phyloP scores from a whole-genome alignment of 2,329 filamentous ascomycete species.

The Ophiostoma sp. region DNA sequence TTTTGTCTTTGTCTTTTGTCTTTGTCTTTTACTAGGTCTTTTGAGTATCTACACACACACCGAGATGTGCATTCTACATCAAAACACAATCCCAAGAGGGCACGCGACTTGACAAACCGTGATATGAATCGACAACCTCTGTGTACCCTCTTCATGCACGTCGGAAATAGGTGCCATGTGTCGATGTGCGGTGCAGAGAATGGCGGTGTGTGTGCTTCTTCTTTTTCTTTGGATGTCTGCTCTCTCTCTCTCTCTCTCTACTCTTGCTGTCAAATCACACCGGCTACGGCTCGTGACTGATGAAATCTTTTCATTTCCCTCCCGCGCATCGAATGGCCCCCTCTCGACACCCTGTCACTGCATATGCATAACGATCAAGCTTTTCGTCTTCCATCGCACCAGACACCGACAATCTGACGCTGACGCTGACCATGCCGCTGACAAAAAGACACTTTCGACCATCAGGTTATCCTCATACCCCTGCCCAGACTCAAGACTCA shows the following conservation, averaged over 20 bases:
- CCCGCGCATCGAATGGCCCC: background rate
- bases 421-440: too few species aligned
- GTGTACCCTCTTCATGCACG: background rate
- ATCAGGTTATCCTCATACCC: background rate
- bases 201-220: background rate
- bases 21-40: too few species aligned
- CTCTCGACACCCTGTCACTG: background rate
- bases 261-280: background rate
- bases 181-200: background rate
- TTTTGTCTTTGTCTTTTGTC: background rate
- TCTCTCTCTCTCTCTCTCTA: background rate
- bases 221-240: background rate
- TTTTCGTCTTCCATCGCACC: background rate
- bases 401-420: background rate
- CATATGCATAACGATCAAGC: conserved; percentile 1
- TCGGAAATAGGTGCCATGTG: background rate
- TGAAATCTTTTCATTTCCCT: background rate
- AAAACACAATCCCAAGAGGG: too few species aligned
- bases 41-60: too few species aligned
- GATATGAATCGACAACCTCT: background rate
- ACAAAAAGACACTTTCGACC: background rate
- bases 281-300: background rate
- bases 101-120: background rate
- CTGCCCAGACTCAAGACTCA: background rate
- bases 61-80: too few species aligned